These are phyloP conservation scores for Senna tora DNA, from an alignment of 306 rosid species.

Conservation along the genomic window DNA sequence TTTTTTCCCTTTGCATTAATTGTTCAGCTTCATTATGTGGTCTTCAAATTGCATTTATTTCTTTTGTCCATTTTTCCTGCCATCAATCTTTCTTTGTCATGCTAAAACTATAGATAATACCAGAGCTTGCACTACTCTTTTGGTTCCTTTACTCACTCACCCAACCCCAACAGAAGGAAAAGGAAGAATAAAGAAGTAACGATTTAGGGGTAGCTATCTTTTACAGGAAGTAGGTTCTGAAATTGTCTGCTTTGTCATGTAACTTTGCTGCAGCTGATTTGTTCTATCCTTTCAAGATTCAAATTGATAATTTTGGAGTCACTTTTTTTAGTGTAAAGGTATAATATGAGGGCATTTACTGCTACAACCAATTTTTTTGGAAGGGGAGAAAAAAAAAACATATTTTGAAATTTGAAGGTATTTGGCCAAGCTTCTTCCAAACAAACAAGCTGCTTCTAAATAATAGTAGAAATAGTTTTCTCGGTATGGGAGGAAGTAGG, in stretches of 20 bases:
- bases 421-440: too few species aligned
- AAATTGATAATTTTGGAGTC: neutral
- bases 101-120: neutral
- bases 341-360: neutral
- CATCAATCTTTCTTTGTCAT: neutral
- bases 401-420: too few species aligned
- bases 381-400: too few species aligned
- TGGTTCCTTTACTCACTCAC: neutral
- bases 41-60: neutral
- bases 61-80: neutral
- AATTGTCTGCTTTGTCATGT: neutral
- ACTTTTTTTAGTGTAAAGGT: neutral
- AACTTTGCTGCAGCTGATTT: conserved; percentile 8
- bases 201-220: neutral
- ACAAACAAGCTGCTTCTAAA: too few species aligned
- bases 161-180: neutral
- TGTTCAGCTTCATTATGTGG: neutral
- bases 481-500: too few species aligned
- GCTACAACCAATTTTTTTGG: neutral
- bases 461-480: too few species aligned
- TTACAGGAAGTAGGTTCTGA: neutral
- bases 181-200: neutral
- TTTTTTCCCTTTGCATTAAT: neutral
- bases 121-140: neutral
- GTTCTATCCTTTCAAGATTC: conserved; percentile 2